These are phyloP conservation scores for Nannizzia gypsea DNA, from an alignment of 2,329 filamentous ascomycete species.

Conservation along the genomic window DNA sequence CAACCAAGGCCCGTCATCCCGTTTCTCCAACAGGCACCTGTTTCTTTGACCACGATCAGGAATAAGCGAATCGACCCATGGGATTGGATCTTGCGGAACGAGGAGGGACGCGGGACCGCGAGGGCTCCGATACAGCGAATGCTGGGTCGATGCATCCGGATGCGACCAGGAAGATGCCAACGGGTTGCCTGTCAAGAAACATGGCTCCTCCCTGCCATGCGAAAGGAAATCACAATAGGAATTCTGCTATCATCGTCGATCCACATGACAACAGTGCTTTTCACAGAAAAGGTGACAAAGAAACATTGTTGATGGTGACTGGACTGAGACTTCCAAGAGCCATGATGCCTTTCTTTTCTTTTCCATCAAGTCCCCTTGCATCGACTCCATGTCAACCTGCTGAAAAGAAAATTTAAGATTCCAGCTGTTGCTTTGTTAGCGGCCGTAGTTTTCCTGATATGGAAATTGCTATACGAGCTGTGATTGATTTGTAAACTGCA, in stretches of 20 bases:
- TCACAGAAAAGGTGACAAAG: background rate
- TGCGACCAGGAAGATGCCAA: too few species aligned
- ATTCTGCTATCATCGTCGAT: background rate
- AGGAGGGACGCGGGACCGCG: background rate
- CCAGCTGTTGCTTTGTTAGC: background rate
- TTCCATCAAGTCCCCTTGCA: background rate
- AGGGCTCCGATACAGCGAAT: constrained; percentile 1
- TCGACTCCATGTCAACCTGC: background rate
- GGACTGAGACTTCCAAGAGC: background rate
- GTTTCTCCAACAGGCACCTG: background rate
- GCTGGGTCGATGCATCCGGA: background rate
- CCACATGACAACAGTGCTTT: background rate
- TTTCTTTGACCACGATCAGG: background rate
- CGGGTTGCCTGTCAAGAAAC: background rate
- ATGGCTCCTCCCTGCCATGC: background rate
- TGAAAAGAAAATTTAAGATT: background rate
- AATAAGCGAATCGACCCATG: constrained; percentile 1
- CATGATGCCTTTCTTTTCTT: background rate
- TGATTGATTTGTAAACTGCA: constrained; percentile 1
- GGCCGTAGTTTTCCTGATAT: background rate
- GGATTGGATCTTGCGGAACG: constrained; percentile 4
- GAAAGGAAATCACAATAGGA: background rate
- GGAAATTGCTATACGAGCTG: constrained; percentile 3
- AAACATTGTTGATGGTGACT: background rate
- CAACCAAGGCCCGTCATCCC: background rate